Evolutionary conservation across 805 yeast genomes (phyloP).

Genomic region (fission yeast (Schizosaccharomyces pombe)): ASM294v3 CU329670.1:3180001-3180500

Average conservation of each 20-base stretch:
- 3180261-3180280: too few relatives aligned
- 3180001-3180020: neutral
- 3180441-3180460: neutral
- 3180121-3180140: neutral
- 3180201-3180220: too few relatives aligned
- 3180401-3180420: neutral
- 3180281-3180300: too few relatives aligned
- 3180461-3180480: neutral
- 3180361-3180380: neutral
- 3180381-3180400: neutral
- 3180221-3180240: too few relatives aligned
- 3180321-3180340: too few relatives aligned
- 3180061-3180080: too few relatives aligned
- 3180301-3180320: too few relatives aligned
- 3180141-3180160: too few relatives aligned
- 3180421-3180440: neutral
- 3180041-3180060: conserved; percentile 1
- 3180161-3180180: too few relatives aligned
- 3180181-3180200: too few relatives aligned
- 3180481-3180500: neutral
- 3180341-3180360: too few relatives aligned
- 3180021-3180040: neutral
- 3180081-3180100: neutral
- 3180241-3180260: too few relatives aligned
- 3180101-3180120: neutral